Base-by-base conservation (phyloP, 2,329 filamentous ascomycete species). In the Fusarium circinatum region DNA sequence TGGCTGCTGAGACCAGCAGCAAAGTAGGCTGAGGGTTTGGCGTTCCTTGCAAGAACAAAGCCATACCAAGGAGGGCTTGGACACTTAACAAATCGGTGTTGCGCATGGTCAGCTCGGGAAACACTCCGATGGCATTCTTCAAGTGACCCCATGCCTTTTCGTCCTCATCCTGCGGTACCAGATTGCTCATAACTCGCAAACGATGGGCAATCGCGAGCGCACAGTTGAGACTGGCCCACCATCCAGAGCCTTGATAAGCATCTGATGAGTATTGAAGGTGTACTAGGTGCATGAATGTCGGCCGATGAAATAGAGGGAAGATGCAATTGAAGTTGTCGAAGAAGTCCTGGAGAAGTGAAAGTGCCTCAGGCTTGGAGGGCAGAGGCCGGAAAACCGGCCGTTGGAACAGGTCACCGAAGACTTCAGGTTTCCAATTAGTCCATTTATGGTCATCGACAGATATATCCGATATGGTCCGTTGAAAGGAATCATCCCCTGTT, bases 281-380 rank as follows among this genome's bases (percentile, higher is more conserved):
- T 38, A 98, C 95, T 10, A 98, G 87, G 80, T 98, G 95, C 94
- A 98, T 98, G 80, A 99, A 99, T 0, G 96, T 98, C 3, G 96
- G 95, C 81, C 98, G 95, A 82, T 99, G 96, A 79, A 98, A 99
- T 8, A 99, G 87, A 11, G 96, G 96, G 80, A 98, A 98, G 89
- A 98, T 96, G 89, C 94, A 96, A 85, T 99, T 99, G 88, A 99
- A 98, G 83, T 98, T 98, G 79, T 97, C 94, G 76, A 99, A 99
- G 79, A 93, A 99, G 82, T 99, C 96, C 82, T 93, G 94, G 69
- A 98, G 89, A 42, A 98, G 85, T 3, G 94, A 97, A 70, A 97
- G 82, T 2, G 95, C 94, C 83, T 98, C 95, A n/a, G 91, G 87
- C 82, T 97, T 97, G 2, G 93, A 87, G 6, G 96, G 96, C 38